A percentile compares a stretch with the other conserved stretches of the same genome.
Conservation (phyloP, 352 stramenopile species). For the Aphanomyces euteiches region DNA sequence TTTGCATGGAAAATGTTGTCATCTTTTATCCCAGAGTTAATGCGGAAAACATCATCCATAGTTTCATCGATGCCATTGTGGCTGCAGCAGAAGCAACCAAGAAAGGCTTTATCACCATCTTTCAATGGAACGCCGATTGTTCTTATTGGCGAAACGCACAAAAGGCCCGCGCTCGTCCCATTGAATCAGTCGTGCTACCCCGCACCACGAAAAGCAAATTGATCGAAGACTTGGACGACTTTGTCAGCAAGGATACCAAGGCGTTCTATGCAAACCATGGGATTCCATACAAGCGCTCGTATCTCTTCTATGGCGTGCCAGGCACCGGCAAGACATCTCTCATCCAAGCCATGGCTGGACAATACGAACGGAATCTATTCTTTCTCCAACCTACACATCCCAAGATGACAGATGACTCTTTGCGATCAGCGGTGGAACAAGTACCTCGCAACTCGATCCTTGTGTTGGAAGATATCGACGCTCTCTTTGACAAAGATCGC, state of each 20-base stretch:
- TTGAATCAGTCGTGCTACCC: conserved; percentile 20
- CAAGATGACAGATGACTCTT: conserved; percentile 24
- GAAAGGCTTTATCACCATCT: conserved; percentile 14
- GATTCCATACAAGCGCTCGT: conserved; percentile 22
- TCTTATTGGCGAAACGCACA: conserved; percentile 7
- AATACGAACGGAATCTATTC: conserved; percentile 16
- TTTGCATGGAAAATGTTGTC: background rate
- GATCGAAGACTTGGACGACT: conserved; percentile 20
- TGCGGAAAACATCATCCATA: background rate
- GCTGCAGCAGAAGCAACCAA: conserved; percentile 10
- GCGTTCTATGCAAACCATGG: conserved; percentile 16
- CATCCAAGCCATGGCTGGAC: conserved; percentile 19
- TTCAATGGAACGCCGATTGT: background rate
- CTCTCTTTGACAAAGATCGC: conserved; percentile 31
- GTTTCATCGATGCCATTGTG: conserved; percentile 2
- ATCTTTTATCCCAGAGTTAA: background rate
- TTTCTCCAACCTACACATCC: conserved; percentile 2
- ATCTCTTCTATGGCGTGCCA: conserved; percentile 26
- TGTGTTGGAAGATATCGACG: conserved; percentile 41
- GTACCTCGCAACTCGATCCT: conserved; percentile 26
- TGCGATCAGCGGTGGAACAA: conserved; percentile 2
- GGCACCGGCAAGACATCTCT: conserved; percentile 31
- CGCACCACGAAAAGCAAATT: background rate
- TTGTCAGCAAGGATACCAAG: conserved; percentile 12
- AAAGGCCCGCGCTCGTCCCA: background rate